phyloP scores from a whole-genome alignment of 306 rosid species.

The Acacia crassicarpa region DNA sequence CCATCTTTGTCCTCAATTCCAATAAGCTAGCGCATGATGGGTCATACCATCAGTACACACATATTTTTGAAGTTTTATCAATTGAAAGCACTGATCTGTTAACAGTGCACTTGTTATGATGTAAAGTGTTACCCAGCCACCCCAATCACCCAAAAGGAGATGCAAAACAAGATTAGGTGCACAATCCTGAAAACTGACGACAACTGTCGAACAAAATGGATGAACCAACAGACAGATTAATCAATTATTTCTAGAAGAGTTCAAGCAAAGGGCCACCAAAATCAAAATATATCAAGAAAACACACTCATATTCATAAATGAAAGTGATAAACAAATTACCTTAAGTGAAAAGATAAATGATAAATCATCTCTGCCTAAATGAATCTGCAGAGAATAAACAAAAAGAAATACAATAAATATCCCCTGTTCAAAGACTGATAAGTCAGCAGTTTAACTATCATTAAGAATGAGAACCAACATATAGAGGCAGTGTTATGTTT shows the following conservation, averaged over 20 bases:
- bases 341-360: conserved; percentile 85
- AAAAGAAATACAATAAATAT: conserved; percentile 23
- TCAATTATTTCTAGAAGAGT: not conserved
- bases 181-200: conserved; percentile 1
- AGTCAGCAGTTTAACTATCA: conserved; percentile 17
- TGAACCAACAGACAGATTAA: not conserved
- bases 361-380: conserved; percentile 85
- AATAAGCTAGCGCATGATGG: not conserved
- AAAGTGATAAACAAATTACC: conserved; percentile 46
- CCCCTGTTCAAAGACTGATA: conserved; percentile 27
- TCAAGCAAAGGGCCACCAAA: conserved; percentile 3
- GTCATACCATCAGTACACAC: not conserved
- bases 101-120: not conserved
- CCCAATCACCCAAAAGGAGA: not conserved
- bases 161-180: conserved; percentile 1
- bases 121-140: conserved; percentile 1
- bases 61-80: conserved; percentile 9
- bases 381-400: conserved; percentile 59
- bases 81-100: not conserved
- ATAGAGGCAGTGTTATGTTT: not conserved
- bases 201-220: conserved; percentile 8
- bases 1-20: not conserved
- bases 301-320: conserved; percentile 12
- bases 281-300: conserved; percentile 13
- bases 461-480: not conserved